Conservation (phyloP, 2,329 filamentous ascomycete genomes). For the Calonectria pteridis region DNA sequence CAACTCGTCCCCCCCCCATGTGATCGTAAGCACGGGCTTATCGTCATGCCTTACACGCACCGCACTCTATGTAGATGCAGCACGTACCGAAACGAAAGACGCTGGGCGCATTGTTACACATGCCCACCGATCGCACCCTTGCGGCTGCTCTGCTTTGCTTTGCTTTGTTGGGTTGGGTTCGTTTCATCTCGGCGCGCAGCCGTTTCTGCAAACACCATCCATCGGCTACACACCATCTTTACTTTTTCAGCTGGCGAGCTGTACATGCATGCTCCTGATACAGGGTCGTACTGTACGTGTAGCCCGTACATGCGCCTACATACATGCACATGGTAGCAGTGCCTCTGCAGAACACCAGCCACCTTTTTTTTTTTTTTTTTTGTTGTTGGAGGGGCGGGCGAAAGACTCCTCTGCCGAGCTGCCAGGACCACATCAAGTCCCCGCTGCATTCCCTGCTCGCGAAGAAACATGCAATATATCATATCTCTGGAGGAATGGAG, state of each 20-base stretch:
- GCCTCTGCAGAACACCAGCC: constrained; percentile 6
- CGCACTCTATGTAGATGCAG: background rate
- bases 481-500: constrained; percentile 10
- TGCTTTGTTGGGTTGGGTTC: constrained; percentile 4
- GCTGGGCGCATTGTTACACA: constrained; percentile 2
- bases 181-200: constrained; percentile 9
- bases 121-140: background rate
- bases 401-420: background rate
- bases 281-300: background rate
- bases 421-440: background rate
- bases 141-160: constrained; percentile 1
- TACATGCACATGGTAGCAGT: constrained; percentile 1
- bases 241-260: constrained; percentile 2
- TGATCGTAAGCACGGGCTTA: constrained; percentile 10
- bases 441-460: constrained; percentile 3
- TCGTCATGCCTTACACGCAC: constrained; percentile 2
- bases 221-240: background rate
- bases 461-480: constrained; percentile 8
- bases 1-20: background rate
- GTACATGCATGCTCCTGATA: background rate
- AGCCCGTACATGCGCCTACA: background rate
- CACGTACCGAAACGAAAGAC: constrained; percentile 7
- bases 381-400: background rate
- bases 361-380: background rate
- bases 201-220: constrained; percentile 18